These are phyloP conservation scores for Steccherinum ochraceum DNA, from an alignment of 768 basidiomycete species.

Conservation along the genomic window DNA sequence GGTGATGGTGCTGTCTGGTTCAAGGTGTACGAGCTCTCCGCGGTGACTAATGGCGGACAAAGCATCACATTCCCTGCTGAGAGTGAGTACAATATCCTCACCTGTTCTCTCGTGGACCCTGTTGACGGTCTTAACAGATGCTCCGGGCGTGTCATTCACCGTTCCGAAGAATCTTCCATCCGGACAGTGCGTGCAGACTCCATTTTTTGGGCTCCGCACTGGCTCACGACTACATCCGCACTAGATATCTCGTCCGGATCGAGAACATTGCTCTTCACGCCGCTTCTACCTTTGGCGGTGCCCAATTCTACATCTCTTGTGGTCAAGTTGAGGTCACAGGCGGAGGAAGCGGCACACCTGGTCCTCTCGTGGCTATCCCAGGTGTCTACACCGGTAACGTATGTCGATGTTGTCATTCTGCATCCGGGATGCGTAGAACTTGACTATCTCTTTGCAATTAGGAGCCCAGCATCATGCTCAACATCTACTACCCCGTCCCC, in stretches of 20 bases:
- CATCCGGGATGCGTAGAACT: too few relatives aligned
- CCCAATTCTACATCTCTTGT: constrained; percentile 44
- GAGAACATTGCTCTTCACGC: constrained; percentile 42
- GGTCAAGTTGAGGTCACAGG: constrained; percentile 40
- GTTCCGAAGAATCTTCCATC: constrained; percentile 35
- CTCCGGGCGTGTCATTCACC: constrained; percentile 5
- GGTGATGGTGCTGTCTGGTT: constrained; percentile 44
- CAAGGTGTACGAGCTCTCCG: constrained; percentile 41
- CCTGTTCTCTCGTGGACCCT: too few relatives aligned
- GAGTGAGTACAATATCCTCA: too few relatives aligned
- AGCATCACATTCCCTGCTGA: constrained; percentile 42
- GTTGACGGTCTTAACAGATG: background rate
- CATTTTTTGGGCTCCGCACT: too few relatives aligned
- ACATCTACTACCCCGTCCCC: constrained; percentile 24
- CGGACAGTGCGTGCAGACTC: constrained; percentile 30
- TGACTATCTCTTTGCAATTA: too few relatives aligned
- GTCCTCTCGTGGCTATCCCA: constrained; percentile 42
- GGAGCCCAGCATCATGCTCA: constrained; percentile 27
- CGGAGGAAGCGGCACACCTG: constrained; percentile 36
- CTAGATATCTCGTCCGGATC: constrained; percentile 34
- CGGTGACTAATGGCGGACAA: constrained; percentile 39
- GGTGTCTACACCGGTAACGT: constrained; percentile 33
- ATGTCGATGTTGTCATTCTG: constrained; percentile 17
- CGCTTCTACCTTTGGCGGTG: constrained; percentile 32
- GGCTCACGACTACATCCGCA: too few relatives aligned